phyloP scores from a whole-genome alignment of 371 early-diverging fungal genomes.

The Mucor mucedo region DNA sequence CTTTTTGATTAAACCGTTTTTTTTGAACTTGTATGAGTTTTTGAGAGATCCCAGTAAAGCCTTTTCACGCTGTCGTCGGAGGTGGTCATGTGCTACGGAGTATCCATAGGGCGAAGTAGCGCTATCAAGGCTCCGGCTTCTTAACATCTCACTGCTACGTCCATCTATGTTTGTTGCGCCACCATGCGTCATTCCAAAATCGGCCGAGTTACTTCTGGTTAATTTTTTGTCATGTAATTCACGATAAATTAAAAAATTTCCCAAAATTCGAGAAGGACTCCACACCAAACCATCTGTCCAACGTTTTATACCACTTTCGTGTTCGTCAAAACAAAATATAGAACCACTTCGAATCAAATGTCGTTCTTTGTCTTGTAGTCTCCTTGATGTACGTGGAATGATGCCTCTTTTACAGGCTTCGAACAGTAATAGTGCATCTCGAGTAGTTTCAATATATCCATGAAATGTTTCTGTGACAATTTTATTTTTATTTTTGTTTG shows the following conservation, averaged over 20 bases:
- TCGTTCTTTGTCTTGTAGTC: constrained; percentile 67
- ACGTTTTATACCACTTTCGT: constrained; percentile 69
- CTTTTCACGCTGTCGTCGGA: constrained; percentile 38
- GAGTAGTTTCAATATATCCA: constrained; percentile 61
- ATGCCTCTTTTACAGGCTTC: constrained; percentile 67
- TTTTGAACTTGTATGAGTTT: constrained; percentile 65
- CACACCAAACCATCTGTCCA: constrained; percentile 74
- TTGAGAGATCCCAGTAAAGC: constrained; percentile 57
- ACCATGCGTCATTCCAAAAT: not conserved
- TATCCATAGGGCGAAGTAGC: not conserved
- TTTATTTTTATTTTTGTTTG: constrained; percentile 1
- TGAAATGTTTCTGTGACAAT: constrained; percentile 37
- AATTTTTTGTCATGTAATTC: constrained; percentile 53
- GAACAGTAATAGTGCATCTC: constrained; percentile 70
- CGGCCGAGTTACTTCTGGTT: constrained; percentile 18
- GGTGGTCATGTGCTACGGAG: constrained; percentile 11
- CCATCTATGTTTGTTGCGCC: not conserved
- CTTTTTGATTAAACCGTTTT: constrained; percentile 80
- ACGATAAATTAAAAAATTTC: constrained; percentile 61
- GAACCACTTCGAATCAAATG: constrained; percentile 64
- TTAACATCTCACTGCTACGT: not conserved
- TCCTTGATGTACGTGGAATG: constrained; percentile 60
- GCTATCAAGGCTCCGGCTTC: not conserved
- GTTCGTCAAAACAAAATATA: constrained; percentile 73
- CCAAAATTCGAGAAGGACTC: constrained; percentile 67